Evolutionary conservation across 2,329 filamentous ascomycete species (phyloP).

Genomic region (Hypoxylon sp.): DNA sequence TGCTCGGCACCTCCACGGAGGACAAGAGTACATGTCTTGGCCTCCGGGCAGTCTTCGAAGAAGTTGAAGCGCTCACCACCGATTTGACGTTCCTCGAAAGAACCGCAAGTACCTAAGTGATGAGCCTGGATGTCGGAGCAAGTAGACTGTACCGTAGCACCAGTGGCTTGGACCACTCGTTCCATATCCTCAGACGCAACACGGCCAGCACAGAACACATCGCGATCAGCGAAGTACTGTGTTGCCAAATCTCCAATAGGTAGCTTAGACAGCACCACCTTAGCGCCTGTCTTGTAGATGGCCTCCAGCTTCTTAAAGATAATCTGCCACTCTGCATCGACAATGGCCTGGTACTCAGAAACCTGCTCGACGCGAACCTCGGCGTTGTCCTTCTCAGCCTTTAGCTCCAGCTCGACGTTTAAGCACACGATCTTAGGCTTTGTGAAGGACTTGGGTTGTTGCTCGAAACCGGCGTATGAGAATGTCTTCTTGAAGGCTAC

Average conservation of each 20-base stretch:
- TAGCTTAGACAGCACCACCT: constrained; percentile 96
- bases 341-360: constrained; percentile 98
- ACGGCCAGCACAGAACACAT: constrained; percentile 97
- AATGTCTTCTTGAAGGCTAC: constrained; percentile 99
- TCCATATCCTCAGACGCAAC: constrained; percentile 93
- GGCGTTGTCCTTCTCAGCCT: constrained; percentile 99
- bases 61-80: constrained; percentile 98
- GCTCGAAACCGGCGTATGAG: constrained; percentile 98
- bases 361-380: constrained; percentile 98
- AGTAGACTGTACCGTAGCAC: constrained; percentile 90
- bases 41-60: constrained; percentile 93
- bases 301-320: constrained; percentile 99
- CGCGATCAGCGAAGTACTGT: constrained; percentile 96
- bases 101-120: constrained; percentile 89
- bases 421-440: constrained; percentile 96
- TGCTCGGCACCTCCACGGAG: constrained; percentile 97
- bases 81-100: constrained; percentile 95
- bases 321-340: constrained; percentile 99
- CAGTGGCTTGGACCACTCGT: constrained; percentile 93
- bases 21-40: constrained; percentile 96
- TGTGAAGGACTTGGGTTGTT: constrained; percentile 95
- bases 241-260: constrained; percentile 98
- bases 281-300: constrained; percentile 90
- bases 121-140: constrained; percentile 92
- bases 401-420: constrained; percentile 97